Evolutionary conservation across 805 yeast genomes (phyloP), one percentile per base, ranked within the genome.

Genomic region (Starmera caribaea): DNA sequence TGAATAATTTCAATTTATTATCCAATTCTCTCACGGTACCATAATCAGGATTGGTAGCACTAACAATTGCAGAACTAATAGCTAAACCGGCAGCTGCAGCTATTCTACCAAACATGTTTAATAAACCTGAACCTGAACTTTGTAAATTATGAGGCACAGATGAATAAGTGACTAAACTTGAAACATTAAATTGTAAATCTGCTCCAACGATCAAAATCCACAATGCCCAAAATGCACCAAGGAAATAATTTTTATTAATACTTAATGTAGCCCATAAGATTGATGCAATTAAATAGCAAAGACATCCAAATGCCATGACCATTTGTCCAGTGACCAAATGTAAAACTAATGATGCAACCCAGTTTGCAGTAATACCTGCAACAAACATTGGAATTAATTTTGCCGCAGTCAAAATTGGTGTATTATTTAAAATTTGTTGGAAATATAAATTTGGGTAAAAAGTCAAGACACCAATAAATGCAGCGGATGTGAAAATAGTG

Each of bases 81-180:
- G 72, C 69, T 5, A 70, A 51, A 0, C 73, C 73, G 5, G 71
- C 54, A 4, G 71, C 53, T 1, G 65, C 56, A 32, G 69, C 55
- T 24, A 71, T 42, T 41, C 69, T 73, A 24, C 59, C 45, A 30
- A 63, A 53, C 1, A 74, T 71, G 43, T 68, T 71, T 45, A 71
- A 70, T 4, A 70, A 57, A 13, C 75, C 74, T 4, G 71, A 71
- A 5, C 74, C 76, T 12, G 71, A 49, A 36, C 70, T 61, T 42
- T 69, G 74, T 16, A 65, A 49, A 13, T 51, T 40, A 30, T 50
- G 48, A 21, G 62, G 57, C 12, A 71, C 73, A 1, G 71, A 56
- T 5, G 65, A 58, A 32, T 69, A 50, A 1, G 72, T 56, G 30
- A 65, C 62, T 50, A 71, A 52, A 41, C 67, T 71, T 21, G 64